Evolutionary conservation across 2,329 filamentous ascomycete species (phyloP).

Genomic region (Arthrobotrys iridis): DNA sequence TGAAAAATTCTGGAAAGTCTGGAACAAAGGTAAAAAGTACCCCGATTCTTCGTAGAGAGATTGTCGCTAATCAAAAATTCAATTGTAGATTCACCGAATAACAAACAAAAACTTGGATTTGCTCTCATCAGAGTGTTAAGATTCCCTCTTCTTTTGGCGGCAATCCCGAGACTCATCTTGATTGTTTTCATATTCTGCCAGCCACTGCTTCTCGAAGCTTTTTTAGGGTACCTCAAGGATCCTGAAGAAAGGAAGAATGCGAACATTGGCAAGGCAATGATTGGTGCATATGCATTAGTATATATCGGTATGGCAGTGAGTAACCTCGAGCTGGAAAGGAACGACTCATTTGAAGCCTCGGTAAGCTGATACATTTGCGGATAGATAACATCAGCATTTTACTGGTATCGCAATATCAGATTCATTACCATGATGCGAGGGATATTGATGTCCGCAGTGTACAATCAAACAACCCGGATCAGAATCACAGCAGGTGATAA

Average conservation of each 20-base stretch:
- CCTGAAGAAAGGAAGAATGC: conserved; percentile 37
- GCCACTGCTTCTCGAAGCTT: conserved; percentile 60
- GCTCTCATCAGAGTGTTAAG: conserved; percentile 10
- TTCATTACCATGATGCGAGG: conserved; percentile 60
- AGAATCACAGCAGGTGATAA: conserved; percentile 61
- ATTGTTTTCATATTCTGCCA: conserved; percentile 60
- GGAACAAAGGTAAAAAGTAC: conserved; percentile 23
- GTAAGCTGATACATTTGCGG: neutral
- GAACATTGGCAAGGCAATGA: conserved; percentile 58
- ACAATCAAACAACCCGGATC: conserved; percentile 60
- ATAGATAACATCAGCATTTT: conserved; percentile 55
- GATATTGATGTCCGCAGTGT: conserved; percentile 60
- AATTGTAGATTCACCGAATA: neutral
- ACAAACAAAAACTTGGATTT: neutral
- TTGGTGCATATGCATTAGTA: conserved; percentile 60
- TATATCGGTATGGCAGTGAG: conserved; percentile 59
- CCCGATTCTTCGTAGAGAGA: too few relatives aligned
- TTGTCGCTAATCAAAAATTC: neutral
- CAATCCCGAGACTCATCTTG: conserved; percentile 58
- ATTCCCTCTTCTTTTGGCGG: conserved; percentile 56
- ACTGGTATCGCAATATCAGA: conserved; percentile 57
- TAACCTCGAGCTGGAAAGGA: conserved; percentile 20
- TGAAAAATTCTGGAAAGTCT: conserved; percentile 63
- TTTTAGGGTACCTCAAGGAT: conserved; percentile 59
- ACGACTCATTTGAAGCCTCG: conserved; percentile 28